These are phyloP conservation scores for Sicyos baderoa DNA, from an alignment of 306 rosid genomes.

Conservation along the genomic window DNA sequence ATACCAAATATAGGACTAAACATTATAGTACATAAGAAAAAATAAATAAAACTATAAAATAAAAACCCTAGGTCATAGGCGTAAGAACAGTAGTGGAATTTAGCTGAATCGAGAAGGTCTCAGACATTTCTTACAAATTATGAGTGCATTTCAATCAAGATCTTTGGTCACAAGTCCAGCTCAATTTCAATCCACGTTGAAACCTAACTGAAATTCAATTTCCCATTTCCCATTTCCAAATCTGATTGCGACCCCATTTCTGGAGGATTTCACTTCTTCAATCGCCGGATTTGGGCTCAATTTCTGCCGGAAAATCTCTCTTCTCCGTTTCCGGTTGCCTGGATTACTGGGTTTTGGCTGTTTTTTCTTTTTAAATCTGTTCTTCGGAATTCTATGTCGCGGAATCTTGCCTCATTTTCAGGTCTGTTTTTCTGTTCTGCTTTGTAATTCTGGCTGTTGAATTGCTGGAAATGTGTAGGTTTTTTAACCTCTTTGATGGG, in stretches of 20 bases:
- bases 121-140: conserved; percentile 11
- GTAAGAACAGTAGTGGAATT: conserved; percentile 7
- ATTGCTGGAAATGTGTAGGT: background rate
- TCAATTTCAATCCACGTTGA: background rate
- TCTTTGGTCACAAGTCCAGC: background rate
- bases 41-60: background rate
- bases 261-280: background rate
- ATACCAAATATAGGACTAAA: background rate
- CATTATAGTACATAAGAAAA: no score
- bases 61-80: conserved; percentile 1
- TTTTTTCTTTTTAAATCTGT: conserved; percentile 7
- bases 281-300: background rate
- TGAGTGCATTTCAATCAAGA: background rate
- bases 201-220: background rate
- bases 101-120: background rate
- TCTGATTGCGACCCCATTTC: background rate
- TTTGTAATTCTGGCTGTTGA: background rate
- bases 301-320: background rate
- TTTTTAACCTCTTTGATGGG: conserved; percentile 6
- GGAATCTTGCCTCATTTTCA: conserved; percentile 27
- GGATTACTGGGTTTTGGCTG: background rate
- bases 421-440: conserved; percentile 23
- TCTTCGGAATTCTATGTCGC: conserved; percentile 25
- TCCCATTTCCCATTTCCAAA: background rate
- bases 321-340: conserved; percentile 12